Conservation (phyloP, 768 basidiomycete genomes). For the Dioszegia crocea region DNA sequence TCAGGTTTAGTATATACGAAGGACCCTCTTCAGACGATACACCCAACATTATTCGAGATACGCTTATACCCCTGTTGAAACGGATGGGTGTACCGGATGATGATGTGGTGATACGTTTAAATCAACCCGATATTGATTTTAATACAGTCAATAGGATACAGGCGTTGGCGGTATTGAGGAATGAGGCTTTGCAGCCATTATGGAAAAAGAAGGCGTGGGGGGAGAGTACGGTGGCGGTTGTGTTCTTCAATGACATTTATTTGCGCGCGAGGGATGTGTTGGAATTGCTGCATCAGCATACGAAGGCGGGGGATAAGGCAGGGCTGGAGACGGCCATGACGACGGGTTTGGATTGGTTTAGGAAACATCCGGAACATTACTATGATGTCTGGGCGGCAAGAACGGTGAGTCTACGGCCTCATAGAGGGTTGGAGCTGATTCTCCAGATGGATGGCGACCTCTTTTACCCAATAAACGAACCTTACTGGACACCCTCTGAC, state of each 20-base stretch:
- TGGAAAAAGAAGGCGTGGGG: slow-evolving; percentile 9
- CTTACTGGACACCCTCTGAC: slow-evolving; percentile 45
- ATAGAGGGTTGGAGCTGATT: neutral
- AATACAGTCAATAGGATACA: slow-evolving; percentile 39
- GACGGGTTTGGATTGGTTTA: slow-evolving; percentile 47
- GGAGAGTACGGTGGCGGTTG: slow-evolving; percentile 25
- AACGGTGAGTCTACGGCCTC: slow-evolving; percentile 31
- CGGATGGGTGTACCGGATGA: slow-evolving; percentile 30
- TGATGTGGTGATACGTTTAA: slow-evolving; percentile 27
- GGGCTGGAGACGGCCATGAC: slow-evolving; percentile 37
- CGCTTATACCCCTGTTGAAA: slow-evolving; percentile 29
- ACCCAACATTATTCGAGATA: slow-evolving; percentile 24
- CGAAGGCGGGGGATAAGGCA: slow-evolving; percentile 14
- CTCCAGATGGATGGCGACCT: slow-evolving; percentile 32
- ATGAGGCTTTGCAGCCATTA: slow-evolving; percentile 40
- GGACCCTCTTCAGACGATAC: slow-evolving; percentile 46
- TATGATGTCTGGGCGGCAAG: slow-evolving; percentile 50
- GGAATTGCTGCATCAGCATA: slow-evolving; percentile 46
- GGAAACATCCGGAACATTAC: slow-evolving; percentile 41
- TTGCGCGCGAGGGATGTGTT: slow-evolving; percentile 38
- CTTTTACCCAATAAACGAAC: slow-evolving; percentile 44
- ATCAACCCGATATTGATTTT: slow-evolving; percentile 41
- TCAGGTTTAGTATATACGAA: slow-evolving; percentile 44
- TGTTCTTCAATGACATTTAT: slow-evolving; percentile 48
- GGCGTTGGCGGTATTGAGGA: slow-evolving; percentile 40